Evolutionary conservation across 2,329 filamentous ascomycete genomes (phyloP).

Genomic region (Alternaria brassicicola): DNA sequence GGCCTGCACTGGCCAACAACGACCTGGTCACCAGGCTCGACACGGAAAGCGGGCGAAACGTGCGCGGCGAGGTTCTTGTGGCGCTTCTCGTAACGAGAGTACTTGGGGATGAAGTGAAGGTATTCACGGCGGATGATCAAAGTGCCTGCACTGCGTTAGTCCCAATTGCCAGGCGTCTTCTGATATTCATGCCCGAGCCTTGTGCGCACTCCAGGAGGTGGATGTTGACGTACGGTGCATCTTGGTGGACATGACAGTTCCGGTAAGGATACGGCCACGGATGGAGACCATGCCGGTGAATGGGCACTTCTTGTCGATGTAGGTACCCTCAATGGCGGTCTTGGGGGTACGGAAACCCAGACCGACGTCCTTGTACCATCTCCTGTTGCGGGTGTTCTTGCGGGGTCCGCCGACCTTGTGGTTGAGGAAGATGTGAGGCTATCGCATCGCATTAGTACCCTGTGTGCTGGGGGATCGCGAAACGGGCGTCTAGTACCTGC

Average conservation of each 20-base stretch:
- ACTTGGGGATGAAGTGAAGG: constrained; percentile 99
- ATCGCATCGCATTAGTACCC: constrained; percentile 52
- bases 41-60: constrained; percentile 99
- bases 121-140: constrained; percentile 99
- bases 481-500: constrained; percentile 43
- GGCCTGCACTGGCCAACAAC: constrained; percentile 99
- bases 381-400: constrained; percentile 61
- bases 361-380: constrained; percentile 99
- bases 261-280: constrained; percentile 99
- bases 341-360: constrained; percentile 99
- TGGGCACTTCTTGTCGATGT: constrained; percentile 99
- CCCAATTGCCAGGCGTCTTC: constrained; percentile 16
- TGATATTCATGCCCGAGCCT: not conserved
- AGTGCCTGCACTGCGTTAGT: constrained; percentile 58
- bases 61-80: constrained; percentile 99
- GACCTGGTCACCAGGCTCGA: constrained; percentile 98
- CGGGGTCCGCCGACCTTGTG: constrained; percentile 78
- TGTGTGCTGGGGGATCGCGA: constrained; percentile 18
- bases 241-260: constrained; percentile 99
- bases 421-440: constrained; percentile 99
- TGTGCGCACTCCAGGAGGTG: not conserved
- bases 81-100: constrained; percentile 99
- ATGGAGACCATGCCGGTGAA: constrained; percentile 99
- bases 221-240: constrained; percentile 78
- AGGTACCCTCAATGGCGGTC: constrained; percentile 97